Base-by-base conservation (phyloP, 441 rosid genomes). In the Erodium chrysanthum region DNA sequence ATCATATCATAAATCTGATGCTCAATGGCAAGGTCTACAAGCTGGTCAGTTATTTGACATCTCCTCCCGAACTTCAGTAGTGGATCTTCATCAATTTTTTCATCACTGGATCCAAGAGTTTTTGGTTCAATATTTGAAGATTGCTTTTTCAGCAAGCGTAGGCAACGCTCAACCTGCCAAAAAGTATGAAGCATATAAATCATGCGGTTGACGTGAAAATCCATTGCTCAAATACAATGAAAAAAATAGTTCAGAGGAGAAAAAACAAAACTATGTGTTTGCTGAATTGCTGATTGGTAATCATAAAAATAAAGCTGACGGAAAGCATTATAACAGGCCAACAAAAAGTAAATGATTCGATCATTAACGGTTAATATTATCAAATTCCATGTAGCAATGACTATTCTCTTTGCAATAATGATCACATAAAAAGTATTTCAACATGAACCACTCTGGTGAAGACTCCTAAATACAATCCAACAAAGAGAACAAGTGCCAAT, bases 1-100 rank as follows among this genome's bases (percentile, higher is more conserved):
- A 94, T 86, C 84, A 88, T 81, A 80, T 91, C 96, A 83, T 88
- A 86, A 74, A 90, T 84, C 84, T 91, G 97, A 79, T 80, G 87
- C 71, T 91, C 97, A 68, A 91, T 76, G 17, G 94, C 82, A 78
- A 94, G 96, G 79, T 94, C 97, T 59, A 82, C 79, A 46, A 90
- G 82, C 75, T 91, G 96, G 56, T 91, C 96, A 65, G 79, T 80
- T 72, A 73, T 81, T 63, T 65, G 85, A 73, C 70, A 69, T 76
- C 75, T 82, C 84, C 92, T 85, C 73, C 92, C 99, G 68, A 91
- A 86, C 75, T 84, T 88, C 69, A 83, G 66, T 35, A 66, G 18
- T 76, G 81, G 78, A 64, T 77, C 82, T 70, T 73, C 81, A 59
- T 83, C 80, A 67, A 71, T 54, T 67, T 77, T 76, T 64, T 75